These are phyloP conservation scores for Meyerozyma carpophila DNA, from an alignment of 1,139 yeast genomes.

Conservation along the genomic window DNA sequence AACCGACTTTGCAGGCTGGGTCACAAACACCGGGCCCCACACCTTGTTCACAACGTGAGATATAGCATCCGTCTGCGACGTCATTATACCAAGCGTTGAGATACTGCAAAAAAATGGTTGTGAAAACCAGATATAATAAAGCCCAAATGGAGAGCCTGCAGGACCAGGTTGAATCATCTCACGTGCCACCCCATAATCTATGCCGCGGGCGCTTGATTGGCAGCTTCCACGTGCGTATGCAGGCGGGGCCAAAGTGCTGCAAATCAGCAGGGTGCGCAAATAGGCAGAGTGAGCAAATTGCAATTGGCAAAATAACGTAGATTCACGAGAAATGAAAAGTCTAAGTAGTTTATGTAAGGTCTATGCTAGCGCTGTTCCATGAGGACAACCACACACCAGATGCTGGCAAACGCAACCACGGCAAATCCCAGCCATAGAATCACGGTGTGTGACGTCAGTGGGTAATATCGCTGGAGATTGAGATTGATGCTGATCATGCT, in stretches of 20 bases:
- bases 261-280: too few species aligned
- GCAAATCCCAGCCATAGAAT: conserved; percentile 27
- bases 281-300: too few species aligned
- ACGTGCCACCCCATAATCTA: conserved; percentile 10
- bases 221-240: neutral
- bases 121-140: neutral
- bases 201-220: conserved; percentile 5
- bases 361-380: neutral
- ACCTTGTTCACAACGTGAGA: conserved; percentile 8
- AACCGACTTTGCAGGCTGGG: conserved; percentile 46
- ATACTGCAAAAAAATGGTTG: neutral
- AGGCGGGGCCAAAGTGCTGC: neutral
- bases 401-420: conserved; percentile 21
- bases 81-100: neutral
- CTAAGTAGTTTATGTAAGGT: too few species aligned
- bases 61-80: conserved; percentile 10
- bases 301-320: too few species aligned
- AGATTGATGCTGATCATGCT: conserved; percentile 29
- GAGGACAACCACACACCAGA: conserved; percentile 8
- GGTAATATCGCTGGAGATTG: conserved; percentile 22
- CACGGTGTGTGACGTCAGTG: conserved; percentile 22
- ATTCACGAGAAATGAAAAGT: too few species aligned
- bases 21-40: conserved; percentile 32
- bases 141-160: neutral
- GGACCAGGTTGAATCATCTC: conserved; percentile 10